phyloP scores from a whole-genome alignment of 768 basidiomycete species.

The Leccinellum albellum region DNA sequence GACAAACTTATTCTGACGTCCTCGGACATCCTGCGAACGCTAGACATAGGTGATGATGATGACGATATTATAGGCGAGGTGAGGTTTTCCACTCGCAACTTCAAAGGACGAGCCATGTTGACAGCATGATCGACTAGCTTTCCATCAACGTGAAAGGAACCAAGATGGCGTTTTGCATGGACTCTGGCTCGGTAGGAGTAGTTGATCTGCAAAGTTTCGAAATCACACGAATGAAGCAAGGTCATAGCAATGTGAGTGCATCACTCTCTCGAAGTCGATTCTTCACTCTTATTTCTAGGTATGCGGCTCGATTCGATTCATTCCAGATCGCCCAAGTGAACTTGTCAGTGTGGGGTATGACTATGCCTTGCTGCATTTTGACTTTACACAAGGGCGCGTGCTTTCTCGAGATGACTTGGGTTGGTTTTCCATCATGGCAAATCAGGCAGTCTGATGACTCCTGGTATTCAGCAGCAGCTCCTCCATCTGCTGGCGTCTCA shows the following conservation, averaged over 20 bases:
- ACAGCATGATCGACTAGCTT: conserved; percentile 49
- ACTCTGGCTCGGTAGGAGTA: conserved; percentile 65
- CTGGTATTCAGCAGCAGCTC: conserved; percentile 32
- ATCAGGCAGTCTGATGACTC: not conserved
- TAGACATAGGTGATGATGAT: conserved; percentile 49
- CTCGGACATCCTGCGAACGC: conserved; percentile 43
- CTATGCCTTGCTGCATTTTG: conserved; percentile 61
- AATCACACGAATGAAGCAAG: conserved; percentile 54
- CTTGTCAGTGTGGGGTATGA: conserved; percentile 80
- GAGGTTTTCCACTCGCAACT: conserved; percentile 3
- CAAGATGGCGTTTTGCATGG: conserved; percentile 62
- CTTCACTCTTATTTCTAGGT: conserved; percentile 44
- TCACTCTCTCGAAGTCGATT: not conserved
- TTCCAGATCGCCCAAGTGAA: conserved; percentile 68
- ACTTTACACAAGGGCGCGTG: conserved; percentile 50
- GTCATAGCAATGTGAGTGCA: conserved; percentile 57
- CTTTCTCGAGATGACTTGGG: conserved; percentile 61
- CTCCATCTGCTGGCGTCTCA: conserved; percentile 45
- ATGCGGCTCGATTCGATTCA: conserved; percentile 65
- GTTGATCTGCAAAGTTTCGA: conserved; percentile 51
- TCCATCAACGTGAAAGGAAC: conserved; percentile 51
- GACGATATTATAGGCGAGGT: conserved; percentile 72
- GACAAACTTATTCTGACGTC: conserved; percentile 51
- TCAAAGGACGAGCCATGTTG: conserved; percentile 23
- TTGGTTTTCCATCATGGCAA: conserved; percentile 25